A percentile compares a stretch with the other conserved stretches of the same genome.
Conservation (phyloP, 2,329 filamentous ascomycete species). For the Colletotrichum echinochloae region DNA sequence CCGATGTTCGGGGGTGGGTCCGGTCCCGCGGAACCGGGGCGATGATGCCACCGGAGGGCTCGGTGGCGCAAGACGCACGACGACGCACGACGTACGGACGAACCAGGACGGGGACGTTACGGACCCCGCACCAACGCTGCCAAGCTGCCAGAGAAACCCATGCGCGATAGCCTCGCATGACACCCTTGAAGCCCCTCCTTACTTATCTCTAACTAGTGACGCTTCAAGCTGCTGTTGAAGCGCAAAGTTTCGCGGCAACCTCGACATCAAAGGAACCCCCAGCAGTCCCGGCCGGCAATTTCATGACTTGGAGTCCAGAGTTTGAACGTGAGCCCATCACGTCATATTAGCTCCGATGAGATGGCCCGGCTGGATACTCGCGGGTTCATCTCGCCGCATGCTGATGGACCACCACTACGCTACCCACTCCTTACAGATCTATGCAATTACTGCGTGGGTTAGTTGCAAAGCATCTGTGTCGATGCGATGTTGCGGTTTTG, state of each 20-base stretch:
- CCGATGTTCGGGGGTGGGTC: constrained; percentile 40
- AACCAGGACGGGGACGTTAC: background rate
- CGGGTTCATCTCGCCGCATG: background rate
- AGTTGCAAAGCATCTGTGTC: constrained; percentile 13
- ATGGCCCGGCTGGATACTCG: constrained; percentile 15
- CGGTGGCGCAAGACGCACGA: constrained; percentile 36
- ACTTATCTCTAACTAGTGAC: constrained; percentile 11
- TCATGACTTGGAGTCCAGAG: constrained; percentile 6
- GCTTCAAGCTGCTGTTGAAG: constrained; percentile 7
- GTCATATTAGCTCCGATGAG: constrained; percentile 41
- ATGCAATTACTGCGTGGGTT: background rate
- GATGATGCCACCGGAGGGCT: constrained; percentile 40
- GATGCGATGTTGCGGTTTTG: constrained; percentile 3
- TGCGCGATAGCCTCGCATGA: constrained; percentile 1
- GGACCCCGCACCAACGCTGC: constrained; percentile 1
- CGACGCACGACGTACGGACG: constrained; percentile 32
- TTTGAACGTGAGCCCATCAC: constrained; percentile 31
- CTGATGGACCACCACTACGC: background rate
- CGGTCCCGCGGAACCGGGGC: constrained; percentile 36
- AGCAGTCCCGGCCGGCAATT: constrained; percentile 1
- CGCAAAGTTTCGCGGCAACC: background rate
- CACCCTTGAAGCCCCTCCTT: background rate
- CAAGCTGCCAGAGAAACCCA: constrained; percentile 12
- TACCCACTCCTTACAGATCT: background rate
- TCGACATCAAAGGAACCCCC: background rate